Conservation (phyloP, 2,329 filamentous ascomycete genomes). For the Aspergillus luchuensis region DNA sequence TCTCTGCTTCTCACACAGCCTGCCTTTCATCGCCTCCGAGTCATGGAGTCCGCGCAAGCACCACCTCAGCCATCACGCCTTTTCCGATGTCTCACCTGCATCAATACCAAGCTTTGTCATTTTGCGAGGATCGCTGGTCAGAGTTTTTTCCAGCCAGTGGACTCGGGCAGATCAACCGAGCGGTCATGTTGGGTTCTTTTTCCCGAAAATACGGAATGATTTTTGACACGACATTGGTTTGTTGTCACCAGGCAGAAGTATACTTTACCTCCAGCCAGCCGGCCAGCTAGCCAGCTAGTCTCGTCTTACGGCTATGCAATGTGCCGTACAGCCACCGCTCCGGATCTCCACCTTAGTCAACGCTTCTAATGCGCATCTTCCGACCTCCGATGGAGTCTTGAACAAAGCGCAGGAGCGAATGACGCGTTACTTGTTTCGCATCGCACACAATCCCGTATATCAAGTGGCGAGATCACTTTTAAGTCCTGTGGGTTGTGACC, state of each 20-base stretch:
- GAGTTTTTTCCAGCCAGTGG: neutral
- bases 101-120: constrained; percentile 1
- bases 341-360: constrained; percentile 3
- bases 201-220: neutral
- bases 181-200: neutral
- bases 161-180: neutral
- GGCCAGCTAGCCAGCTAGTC: neutral
- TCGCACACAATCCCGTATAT: neutral
- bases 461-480: neutral
- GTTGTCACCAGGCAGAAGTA: constrained; percentile 2
- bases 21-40: neutral
- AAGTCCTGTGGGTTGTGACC: neutral
- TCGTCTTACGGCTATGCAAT: neutral
- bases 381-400: neutral
- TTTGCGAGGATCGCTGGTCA: neutral
- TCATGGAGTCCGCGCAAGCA: neutral
- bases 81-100: neutral
- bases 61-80: neutral
- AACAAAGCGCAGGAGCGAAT: neutral
- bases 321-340: constrained; percentile 2
- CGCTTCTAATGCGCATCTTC: neutral
- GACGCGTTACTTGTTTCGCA: constrained; percentile 4
- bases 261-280: neutral
- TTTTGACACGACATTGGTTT: constrained; percentile 1
- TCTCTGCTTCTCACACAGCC: neutral